Conservation (phyloP, 176 grass and related monocot species). For the Echinochloa phyllopogon region DNA sequence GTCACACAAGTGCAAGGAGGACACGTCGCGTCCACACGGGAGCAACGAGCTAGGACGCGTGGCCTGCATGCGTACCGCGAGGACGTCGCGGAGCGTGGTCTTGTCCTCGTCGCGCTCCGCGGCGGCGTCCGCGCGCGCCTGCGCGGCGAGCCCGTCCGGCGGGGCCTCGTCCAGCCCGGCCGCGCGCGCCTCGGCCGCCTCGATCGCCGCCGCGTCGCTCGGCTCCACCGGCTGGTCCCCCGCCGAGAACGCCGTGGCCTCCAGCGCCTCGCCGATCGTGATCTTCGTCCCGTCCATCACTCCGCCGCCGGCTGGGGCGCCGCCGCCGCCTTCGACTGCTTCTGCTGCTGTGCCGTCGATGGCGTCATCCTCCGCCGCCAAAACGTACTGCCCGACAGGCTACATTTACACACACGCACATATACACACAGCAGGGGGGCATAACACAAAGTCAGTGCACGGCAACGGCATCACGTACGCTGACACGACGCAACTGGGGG, state of each 20-base stretch:
- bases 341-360: background rate
- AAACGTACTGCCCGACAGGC: slow-evolving; percentile 31
- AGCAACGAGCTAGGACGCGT: no score
- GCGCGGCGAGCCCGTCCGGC: slow-evolving; percentile 31
- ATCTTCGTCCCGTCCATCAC: slow-evolving; percentile 40
- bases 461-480: no score
- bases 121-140: slow-evolving; percentile 29
- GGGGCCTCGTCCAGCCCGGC: slow-evolving; percentile 21
- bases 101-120: slow-evolving; percentile 40
- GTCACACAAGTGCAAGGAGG: no score
- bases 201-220: slow-evolving; percentile 60
- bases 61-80: slow-evolving; percentile 41
- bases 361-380: background rate
- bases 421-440: background rate
- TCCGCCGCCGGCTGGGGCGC: background rate
- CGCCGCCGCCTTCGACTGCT: background rate
- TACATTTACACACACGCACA: background rate
- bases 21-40: no score
- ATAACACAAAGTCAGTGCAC: no score
- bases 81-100: slow-evolving; percentile 51
- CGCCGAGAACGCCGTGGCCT: slow-evolving; percentile 43
- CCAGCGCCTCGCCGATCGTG: slow-evolving; percentile 58
- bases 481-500: no score
- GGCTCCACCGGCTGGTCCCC: slow-evolving; percentile 49
- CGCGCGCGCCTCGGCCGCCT: slow-evolving; percentile 40